Base-by-base conservation (phyloP, 805 yeast species). In the Wickerhamia fluorescens region DNA sequence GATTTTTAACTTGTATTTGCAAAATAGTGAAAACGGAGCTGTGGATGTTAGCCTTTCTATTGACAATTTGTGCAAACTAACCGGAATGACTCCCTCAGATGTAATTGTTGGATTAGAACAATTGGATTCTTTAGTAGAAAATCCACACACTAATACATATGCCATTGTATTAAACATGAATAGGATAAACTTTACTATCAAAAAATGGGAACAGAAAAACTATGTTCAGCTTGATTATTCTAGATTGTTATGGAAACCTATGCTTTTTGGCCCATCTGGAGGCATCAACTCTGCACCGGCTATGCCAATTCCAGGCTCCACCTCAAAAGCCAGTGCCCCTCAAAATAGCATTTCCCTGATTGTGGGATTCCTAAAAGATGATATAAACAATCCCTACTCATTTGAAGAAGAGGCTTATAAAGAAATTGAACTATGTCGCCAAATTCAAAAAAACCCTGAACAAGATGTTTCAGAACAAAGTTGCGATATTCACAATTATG, bases 11-110 rank as follows among this genome's bases (percentile, higher is more conserved):
- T 17, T 24, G 23, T 27, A 23, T 5, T 23, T 8, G 21, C 15
- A n/a, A 25, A 20, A 22, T 14, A 10, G n/a, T 6, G 16, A 8
- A 9, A 5, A 6, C 22, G 7, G 14, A 21, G 26, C 7, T 12
- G 25, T 30, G 13, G 25, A 29, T 6, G 14, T 40, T 17, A 35
- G 50, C 2, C 30, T 75, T 1, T 71, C 88, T 0, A 67, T 89
- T 10, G 71, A 75, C 14, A 75, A 68, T 28, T 45, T 89, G 12
- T 63, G 88, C 4, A 71, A 69, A 32, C 47, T 73, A 8, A 84
- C 96, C 0, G 96, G 96, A 0, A 82, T 92, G 88, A 78, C 71
- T 2, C 70, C 81, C 6, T 80, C 89, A 9, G 97, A 92, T 54
- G 86, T 88, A 0, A 68, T 89, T 5, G 83, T 82, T 25, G 95